Conservation (phyloP, 257 asterid genomes). For the Voacanga thouarsii region DNA sequence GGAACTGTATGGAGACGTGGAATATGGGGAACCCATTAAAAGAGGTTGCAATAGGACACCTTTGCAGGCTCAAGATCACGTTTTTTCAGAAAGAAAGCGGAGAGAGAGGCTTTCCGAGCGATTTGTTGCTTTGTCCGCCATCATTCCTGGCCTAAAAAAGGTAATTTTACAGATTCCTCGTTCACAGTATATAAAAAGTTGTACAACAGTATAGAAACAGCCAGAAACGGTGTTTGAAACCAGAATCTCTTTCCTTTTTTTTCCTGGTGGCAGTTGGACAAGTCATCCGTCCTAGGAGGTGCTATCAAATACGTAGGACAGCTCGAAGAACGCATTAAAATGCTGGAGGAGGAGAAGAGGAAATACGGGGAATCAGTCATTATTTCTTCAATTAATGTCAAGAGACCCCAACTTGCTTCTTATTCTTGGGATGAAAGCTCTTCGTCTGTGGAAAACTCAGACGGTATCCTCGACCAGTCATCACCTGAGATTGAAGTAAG, state of each 20-base stretch:
- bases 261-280: conserved; percentile 26
- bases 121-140: conserved; percentile 21
- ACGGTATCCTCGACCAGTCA: conserved; percentile 6
- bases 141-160: conserved; percentile 33
- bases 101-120: conserved; percentile 18
- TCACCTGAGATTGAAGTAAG: conserved; percentile 19
- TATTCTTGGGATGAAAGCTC: conserved; percentile 7
- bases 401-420: conserved; percentile 1
- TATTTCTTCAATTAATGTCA: not conserved
- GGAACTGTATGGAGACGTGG: not conserved
- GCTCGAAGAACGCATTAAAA: conserved; percentile 22
- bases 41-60: conserved; percentile 9
- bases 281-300: conserved; percentile 31
- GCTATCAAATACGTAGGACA: conserved; percentile 27
- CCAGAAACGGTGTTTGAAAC: no score
- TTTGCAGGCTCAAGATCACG: conserved; percentile 29
- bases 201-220: no score
- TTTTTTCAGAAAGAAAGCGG: conserved; percentile 26
- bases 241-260: not conserved
- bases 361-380: not conserved
- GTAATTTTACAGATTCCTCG: not conserved
- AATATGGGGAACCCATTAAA: not conserved
- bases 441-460: conserved; percentile 14
- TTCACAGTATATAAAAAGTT: not conserved
- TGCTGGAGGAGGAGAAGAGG: conserved; percentile 19